A percentile compares a stretch with the other conserved stretches of the same genome.
These are phyloP conservation scores for Wickerhamiella occidentalis DNA, from an alignment of 805 yeast species.

Conservation along the genomic window DNA sequence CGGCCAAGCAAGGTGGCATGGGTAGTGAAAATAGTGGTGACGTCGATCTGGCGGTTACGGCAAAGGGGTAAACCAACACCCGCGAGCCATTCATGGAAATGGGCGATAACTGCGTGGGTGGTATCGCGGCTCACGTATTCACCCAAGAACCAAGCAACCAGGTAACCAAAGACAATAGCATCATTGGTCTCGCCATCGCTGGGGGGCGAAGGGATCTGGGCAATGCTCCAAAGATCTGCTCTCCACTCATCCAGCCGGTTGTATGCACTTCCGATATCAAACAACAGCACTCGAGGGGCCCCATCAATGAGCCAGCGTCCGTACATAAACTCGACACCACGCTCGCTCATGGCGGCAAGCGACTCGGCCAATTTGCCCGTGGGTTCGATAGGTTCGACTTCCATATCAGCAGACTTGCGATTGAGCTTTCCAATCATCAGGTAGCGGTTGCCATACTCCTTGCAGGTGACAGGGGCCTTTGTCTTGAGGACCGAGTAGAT, in stretches of 20 bases:
- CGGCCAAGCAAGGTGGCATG: constrained; percentile 95
- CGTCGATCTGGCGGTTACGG: constrained; percentile 81
- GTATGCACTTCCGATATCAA: constrained; percentile 69
- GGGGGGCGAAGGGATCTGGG: constrained; percentile 89
- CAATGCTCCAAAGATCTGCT: constrained; percentile 77
- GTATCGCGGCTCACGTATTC: constrained; percentile 77
- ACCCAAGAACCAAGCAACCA: constrained; percentile 95
- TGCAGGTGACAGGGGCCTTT: constrained; percentile 91
- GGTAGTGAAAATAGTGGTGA: constrained; percentile 91
- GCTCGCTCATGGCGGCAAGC: constrained; percentile 61
- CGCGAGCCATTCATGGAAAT: constrained; percentile 97
- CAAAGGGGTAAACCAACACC: constrained; percentile 92
- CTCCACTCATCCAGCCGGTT: constrained; percentile 81
- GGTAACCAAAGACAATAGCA: constrained; percentile 82
- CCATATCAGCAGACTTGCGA: constrained; percentile 56
- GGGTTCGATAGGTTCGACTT: constrained; percentile 57
- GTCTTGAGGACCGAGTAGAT: constrained; percentile 93
- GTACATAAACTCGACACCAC: constrained; percentile 74
- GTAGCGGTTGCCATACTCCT: constrained; percentile 81
- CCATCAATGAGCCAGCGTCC: constrained; percentile 98
- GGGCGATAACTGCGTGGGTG: constrained; percentile 81
- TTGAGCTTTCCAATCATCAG: constrained; percentile 79
- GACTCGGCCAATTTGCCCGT: constrained; percentile 43
- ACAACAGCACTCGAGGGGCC: constrained; percentile 83
- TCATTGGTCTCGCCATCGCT: constrained; percentile 82